Conservation (phyloP, 2,329 filamentous ascomycete species). For the Bipolaris cookei region DNA sequence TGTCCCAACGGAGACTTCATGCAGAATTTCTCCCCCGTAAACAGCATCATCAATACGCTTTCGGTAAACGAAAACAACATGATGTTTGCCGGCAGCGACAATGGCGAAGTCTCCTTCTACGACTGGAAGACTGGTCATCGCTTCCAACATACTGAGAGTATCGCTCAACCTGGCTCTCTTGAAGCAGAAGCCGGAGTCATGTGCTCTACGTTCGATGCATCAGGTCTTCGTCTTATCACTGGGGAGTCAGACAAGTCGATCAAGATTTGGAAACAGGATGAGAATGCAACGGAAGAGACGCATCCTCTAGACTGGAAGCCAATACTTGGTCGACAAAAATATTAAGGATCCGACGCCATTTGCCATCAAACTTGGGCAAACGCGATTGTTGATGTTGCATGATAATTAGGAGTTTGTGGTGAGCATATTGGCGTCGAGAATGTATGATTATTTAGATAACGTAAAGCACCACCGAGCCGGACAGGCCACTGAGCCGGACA, state of each 20-base stretch:
- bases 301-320: conserved; percentile 95
- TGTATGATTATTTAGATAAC: conserved; percentile 11
- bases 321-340: conserved; percentile 77
- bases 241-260: conserved; percentile 93
- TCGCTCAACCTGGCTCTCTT: conserved; percentile 89
- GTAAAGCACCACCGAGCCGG: no score
- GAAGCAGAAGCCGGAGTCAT: conserved; percentile 96
- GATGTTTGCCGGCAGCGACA: conserved; percentile 92
- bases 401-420: conserved; percentile 7
- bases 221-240: conserved; percentile 85
- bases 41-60: conserved; percentile 93
- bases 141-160: conserved; percentile 88
- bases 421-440: conserved; percentile 10
- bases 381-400: background rate
- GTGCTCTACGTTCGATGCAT: conserved; percentile 89
- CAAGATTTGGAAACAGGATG: conserved; percentile 96
- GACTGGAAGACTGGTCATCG: conserved; percentile 97
- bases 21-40: conserved; percentile 98
- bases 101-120: conserved; percentile 97
- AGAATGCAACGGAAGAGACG: conserved; percentile 85
- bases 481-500: no score
- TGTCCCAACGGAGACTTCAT: conserved; percentile 97
- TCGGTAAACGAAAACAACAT: conserved; percentile 95
- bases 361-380: background rate
- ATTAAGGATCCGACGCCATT: conserved; percentile 9